Conservation (phyloP, 495 filamentous ascomycete species). For the Bacidia gigantensis region DNA sequence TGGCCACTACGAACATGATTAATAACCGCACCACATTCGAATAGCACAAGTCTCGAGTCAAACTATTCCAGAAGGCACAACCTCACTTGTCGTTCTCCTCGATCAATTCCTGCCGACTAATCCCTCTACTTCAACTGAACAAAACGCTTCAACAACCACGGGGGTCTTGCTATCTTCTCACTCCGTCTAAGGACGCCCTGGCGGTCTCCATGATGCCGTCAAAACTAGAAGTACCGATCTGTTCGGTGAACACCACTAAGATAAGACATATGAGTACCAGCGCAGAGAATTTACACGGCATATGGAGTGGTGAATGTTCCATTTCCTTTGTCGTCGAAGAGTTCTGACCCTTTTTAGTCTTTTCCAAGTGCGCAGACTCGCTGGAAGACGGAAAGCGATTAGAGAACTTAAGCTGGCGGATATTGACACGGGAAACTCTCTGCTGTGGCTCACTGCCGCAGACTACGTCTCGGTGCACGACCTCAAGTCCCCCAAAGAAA, state of each 20-base stretch:
- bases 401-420: slow-evolving; percentile 89
- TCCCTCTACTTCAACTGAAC: no score
- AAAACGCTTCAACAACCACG: no score
- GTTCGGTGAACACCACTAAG: slow-evolving; percentile 71
- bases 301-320: slow-evolving; percentile 80
- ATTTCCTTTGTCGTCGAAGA: slow-evolving; percentile 6
- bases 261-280: slow-evolving; percentile 95
- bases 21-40: no score
- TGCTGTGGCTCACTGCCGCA: slow-evolving; percentile 63
- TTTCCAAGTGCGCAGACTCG: slow-evolving; percentile 87
- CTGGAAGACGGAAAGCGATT: slow-evolving; percentile 84
- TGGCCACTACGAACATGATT: no score
- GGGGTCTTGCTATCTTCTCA: background rate
- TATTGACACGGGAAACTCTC: slow-evolving; percentile 94
- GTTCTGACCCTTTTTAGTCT: slow-evolving; percentile 44
- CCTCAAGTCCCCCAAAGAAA: slow-evolving; percentile 30
- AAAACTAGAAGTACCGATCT: slow-evolving; percentile 53
- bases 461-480: slow-evolving; percentile 26
- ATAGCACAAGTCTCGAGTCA: no score
- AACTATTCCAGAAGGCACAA: no score
- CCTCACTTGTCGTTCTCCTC: no score
- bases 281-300: slow-evolving; percentile 84
- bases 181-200: background rate
- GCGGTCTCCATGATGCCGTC: slow-evolving; percentile 36
- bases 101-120: no score